phyloP scores from a whole-genome alignment of 163 green algal genomes.

The Chlorella variabilis region DNA sequence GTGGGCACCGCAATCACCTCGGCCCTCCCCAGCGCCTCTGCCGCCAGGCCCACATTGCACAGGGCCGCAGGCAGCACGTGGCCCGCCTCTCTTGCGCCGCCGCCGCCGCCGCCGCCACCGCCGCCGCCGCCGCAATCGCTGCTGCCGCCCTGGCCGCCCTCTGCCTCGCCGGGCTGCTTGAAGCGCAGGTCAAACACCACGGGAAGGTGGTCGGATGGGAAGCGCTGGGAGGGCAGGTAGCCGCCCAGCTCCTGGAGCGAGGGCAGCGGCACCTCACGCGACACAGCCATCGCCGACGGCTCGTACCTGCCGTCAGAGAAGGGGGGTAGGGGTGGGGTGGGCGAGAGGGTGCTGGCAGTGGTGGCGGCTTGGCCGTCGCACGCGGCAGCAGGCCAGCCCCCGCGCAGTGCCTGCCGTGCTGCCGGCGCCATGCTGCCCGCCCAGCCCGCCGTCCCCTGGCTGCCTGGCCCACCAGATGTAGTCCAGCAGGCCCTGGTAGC shows the following conservation, averaged over 20 bases:
- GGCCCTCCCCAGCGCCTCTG: slow-evolving; percentile 26
- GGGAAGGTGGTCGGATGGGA: slow-evolving; percentile 90
- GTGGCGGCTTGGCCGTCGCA: neutral
- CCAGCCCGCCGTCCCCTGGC: neutral
- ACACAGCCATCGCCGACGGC: slow-evolving; percentile 50
- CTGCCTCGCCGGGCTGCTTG: neutral
- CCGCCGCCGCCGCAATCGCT: neutral
- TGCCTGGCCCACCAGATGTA: slow-evolving; percentile 76
- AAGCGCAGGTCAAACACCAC: slow-evolving; percentile 66
- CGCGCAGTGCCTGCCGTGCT: neutral
- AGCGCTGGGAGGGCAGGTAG: slow-evolving; percentile 77
- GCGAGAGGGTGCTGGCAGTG: neutral
- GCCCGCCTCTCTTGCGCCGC: neutral
- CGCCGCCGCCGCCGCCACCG: neutral
- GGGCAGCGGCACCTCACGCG: slow-evolving; percentile 61
- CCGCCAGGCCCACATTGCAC: slow-evolving; percentile 42
- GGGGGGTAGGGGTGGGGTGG: neutral
- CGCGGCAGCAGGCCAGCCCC: neutral
- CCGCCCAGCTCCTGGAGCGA: slow-evolving; percentile 57
- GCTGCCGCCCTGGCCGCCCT: neutral
- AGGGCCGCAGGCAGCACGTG: slow-evolving; percentile 42
- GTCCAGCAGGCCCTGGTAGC: slow-evolving; percentile 88
- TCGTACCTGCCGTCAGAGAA: slow-evolving; percentile 56
- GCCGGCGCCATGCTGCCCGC: too few species aligned
- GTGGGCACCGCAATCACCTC: slow-evolving; percentile 69